phyloP scores from a whole-genome alignment of 164 flowering plant species.

The Vitis amurensis region DNA sequence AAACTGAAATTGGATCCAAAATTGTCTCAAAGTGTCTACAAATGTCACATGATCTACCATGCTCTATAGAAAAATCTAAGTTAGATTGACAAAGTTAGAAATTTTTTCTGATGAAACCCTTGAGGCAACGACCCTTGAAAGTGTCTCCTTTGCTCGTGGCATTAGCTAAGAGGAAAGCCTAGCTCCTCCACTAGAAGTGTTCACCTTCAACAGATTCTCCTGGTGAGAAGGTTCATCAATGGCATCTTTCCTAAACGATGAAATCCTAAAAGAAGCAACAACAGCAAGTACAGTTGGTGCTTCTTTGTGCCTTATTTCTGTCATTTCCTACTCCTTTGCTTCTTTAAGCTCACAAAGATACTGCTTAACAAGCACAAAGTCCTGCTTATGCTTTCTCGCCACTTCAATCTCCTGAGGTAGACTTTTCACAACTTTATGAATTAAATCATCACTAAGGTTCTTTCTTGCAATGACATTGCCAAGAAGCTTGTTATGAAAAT shows the following conservation, averaged over 20 bases:
- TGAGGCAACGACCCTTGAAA: slow-evolving; percentile 49
- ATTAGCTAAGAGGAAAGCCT: slow-evolving; percentile 44
- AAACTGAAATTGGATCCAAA: slow-evolving; percentile 67
- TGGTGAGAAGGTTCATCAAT: slow-evolving; percentile 58
- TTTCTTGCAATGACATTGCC: slow-evolving; percentile 53
- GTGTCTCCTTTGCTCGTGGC: slow-evolving; percentile 68
- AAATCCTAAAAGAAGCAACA: slow-evolving; percentile 84
- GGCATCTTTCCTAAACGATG: slow-evolving; percentile 77
- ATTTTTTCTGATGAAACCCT: slow-evolving; percentile 49
- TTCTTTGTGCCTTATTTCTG: slow-evolving; percentile 83
- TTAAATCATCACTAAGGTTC: slow-evolving; percentile 60
- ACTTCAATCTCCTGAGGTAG: slow-evolving; percentile 72
- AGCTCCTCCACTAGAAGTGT: slow-evolving; percentile 42
- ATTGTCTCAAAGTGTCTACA: slow-evolving; percentile 77
- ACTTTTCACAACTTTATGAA: slow-evolving; percentile 52
- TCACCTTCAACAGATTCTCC: slow-evolving; percentile 50
- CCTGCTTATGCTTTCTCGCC: slow-evolving; percentile 65
- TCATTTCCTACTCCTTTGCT: slow-evolving; percentile 86
- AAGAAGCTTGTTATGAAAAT: slow-evolving; percentile 68
- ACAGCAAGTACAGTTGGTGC: slow-evolving; percentile 94
- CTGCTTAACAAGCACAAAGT: slow-evolving; percentile 69
- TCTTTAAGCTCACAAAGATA: slow-evolving; percentile 75
- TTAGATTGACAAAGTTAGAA: slow-evolving; percentile 37
- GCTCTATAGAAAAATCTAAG: slow-evolving; percentile 52
- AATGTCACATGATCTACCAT: slow-evolving; percentile 70